Percentiles rank a stretch among this genome's conserved stretches.
These are phyloP conservation scores for Mycosphaerelloides madeirae DNA, from an alignment of 2,329 filamentous ascomycete genomes.

Conservation along the genomic window DNA sequence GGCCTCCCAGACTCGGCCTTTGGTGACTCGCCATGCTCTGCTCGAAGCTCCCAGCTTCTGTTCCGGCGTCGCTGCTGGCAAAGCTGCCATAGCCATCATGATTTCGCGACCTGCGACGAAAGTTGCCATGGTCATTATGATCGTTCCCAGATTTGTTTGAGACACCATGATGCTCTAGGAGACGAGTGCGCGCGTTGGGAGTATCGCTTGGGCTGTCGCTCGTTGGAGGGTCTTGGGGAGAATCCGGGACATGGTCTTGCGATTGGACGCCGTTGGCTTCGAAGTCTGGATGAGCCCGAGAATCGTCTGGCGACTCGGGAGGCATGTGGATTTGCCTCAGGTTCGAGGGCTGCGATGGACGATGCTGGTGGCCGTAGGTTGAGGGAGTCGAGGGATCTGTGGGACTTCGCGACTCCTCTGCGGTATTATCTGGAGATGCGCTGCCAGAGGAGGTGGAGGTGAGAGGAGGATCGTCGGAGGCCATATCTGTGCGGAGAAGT, in stretches of 20 bases:
- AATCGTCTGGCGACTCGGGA: slow-evolving; percentile 41
- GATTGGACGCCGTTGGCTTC: slow-evolving; percentile 31
- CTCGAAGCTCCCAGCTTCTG: slow-evolving; percentile 18
- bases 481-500: no score
- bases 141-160: not conserved
- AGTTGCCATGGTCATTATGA: slow-evolving; percentile 55
- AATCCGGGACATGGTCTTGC: slow-evolving; percentile 26
- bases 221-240: slow-evolving; percentile 13
- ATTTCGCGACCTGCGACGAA: slow-evolving; percentile 54
- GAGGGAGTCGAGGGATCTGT: slow-evolving; percentile 9
- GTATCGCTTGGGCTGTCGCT: slow-evolving; percentile 25
- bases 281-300: slow-evolving; percentile 23
- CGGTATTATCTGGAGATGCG: no score
- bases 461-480: no score
- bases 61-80: slow-evolving; percentile 21
- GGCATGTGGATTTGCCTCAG: slow-evolving; percentile 42
- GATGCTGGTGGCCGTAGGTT: slow-evolving; percentile 20
- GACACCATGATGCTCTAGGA: slow-evolving; percentile 26
- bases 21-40: slow-evolving; percentile 30
- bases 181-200: slow-evolving; percentile 35
- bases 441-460: no score
- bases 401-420: slow-evolving; percentile 1
- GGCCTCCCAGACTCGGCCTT: slow-evolving; percentile 27
- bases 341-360: slow-evolving; percentile 27
- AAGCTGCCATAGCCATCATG: slow-evolving; percentile 48